Evolutionary conservation across 495 filamentous ascomycete genomes (phyloP), one percentile per base, ranked within the genome.

Genomic region (Wilcoxina mikolae): DNA sequence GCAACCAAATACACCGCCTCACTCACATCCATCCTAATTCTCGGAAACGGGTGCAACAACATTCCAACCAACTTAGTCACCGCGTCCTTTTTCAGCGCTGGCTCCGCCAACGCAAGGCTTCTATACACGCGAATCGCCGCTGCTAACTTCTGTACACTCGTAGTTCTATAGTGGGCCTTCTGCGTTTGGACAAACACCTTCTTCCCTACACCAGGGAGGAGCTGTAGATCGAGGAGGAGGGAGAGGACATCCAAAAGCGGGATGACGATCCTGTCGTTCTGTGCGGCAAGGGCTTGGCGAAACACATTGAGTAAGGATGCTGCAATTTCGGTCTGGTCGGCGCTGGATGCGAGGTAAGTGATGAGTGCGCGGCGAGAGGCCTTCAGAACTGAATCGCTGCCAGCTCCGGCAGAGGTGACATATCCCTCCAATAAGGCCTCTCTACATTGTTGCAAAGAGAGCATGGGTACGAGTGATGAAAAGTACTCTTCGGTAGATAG

Each of bases 371-470:
- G 73, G 25, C 90, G 76, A 9, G 83, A 80, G 5, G 79, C 77
- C 41, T 82, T 79, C 15, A 95, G 74, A 4, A 95, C 71, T 4
- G 84, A 79, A 60, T 95, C 87, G 22, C 88, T 81, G 12, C 87
- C 87, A 11, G 82, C 81, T 59, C 86, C 85, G 17, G 87, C 84
- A 18, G 87, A 90, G 1, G 80, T 87, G 4, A 87, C 77, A 43
- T 79, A 72, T n/a, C 90, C 91, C 50, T 83, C 76, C 12, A 93
- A 64, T 1, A 95, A 62, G 10, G 67, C 66, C 26, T 50, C 55
- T 27, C 29, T 51, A 51, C 56, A 44, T 10, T 56, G 42, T 2
- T 53, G 57, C 17, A 56, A 56, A 22, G 17, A 23, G 18, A 72
- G 65, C 26, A 78, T 62, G 25, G 64, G 49, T n/a, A 80, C 68